Evolutionary conservation across 2,329 filamentous ascomycete species (phyloP).

Genomic region (Paraphaeosphaeria minitans): DNA sequence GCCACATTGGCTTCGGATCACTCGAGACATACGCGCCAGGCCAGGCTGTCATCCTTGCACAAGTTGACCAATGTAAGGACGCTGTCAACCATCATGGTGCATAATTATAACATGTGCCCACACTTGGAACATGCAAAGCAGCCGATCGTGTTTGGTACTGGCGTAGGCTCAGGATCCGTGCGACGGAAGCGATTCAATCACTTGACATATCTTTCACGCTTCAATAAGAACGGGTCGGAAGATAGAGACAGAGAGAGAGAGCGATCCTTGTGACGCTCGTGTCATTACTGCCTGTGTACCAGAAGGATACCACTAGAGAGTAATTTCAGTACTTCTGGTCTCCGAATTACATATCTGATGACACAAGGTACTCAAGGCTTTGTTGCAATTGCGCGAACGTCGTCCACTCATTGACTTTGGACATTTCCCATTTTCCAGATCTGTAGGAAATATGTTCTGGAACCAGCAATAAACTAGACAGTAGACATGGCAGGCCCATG

Average conservation of each 20-base stretch:
- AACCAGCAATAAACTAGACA: conserved; percentile 19
- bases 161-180: too few species aligned
- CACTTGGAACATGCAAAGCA: not conserved
- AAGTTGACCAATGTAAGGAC: not conserved
- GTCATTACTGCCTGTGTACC: not conserved
- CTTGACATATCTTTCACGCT: not conserved
- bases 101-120: not conserved
- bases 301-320: not conserved
- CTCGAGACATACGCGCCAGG: not conserved
- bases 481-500: conserved; percentile 44
- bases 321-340: not conserved
- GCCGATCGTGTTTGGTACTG: not conserved
- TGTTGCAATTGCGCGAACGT: not conserved
- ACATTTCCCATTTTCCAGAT: too few species aligned
- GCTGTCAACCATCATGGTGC: not conserved
- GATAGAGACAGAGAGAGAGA: not conserved
- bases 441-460: too few species aligned
- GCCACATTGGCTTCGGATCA: not conserved
- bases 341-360: not conserved
- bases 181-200: too few species aligned
- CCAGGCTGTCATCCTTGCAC: not conserved
- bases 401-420: not conserved
- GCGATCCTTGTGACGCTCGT: not conserved
- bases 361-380: not conserved
- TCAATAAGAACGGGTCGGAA: not conserved